A percentile compares a stretch with the other conserved stretches of the same genome.
These are phyloP conservation scores for Odontarrhena argentea DNA, from an alignment of 345 rosid species.

Conservation along the genomic window DNA sequence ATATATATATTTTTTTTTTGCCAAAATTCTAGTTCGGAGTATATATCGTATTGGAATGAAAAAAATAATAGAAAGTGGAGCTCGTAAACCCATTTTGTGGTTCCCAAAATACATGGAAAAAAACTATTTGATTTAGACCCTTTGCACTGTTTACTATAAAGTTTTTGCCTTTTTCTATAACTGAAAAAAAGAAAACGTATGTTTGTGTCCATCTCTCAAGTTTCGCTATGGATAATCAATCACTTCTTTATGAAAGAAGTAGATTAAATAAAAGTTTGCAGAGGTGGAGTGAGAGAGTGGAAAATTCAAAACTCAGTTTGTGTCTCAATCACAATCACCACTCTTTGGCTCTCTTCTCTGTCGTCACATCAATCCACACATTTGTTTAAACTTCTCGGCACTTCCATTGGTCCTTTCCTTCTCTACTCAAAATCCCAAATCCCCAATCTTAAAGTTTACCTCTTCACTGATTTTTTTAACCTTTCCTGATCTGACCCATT, in stretches of 20 bases:
- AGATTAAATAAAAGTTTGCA: not conserved
- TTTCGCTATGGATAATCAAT: slow-evolving; percentile 17
- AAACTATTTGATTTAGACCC: slow-evolving; percentile 25
- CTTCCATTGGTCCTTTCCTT: slow-evolving; percentile 24
- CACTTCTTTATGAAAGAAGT: not conserved
- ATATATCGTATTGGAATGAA: too few relatives aligned
- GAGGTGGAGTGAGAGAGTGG: slow-evolving; percentile 36
- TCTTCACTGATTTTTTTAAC: slow-evolving; percentile 10
- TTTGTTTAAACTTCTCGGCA: slow-evolving; percentile 20
- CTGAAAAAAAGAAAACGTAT: slow-evolving; percentile 9
- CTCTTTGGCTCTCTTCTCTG: slow-evolving; percentile 15
- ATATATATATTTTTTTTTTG: too few relatives aligned
- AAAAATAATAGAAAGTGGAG: slow-evolving; percentile 16
- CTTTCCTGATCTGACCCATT: slow-evolving; percentile 37
- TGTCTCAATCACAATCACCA: slow-evolving; percentile 15
- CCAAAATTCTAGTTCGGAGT: too few relatives aligned
- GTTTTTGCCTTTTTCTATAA: slow-evolving; percentile 39
- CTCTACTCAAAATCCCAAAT: slow-evolving; percentile 21
- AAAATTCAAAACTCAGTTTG: slow-evolving; percentile 28
- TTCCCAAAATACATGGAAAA: slow-evolving; percentile 33
- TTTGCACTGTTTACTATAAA: slow-evolving; percentile 37
- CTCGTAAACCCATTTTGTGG: slow-evolving; percentile 36
- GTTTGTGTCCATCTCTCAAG: slow-evolving; percentile 1
- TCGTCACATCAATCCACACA: slow-evolving; percentile 42
- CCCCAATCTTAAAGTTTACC: slow-evolving; percentile 16